Evolutionary conservation across 176 grass and related monocot species (phyloP), one percentile per base, ranked within the genome.

Genomic region (Aegilops longissima): DNA sequence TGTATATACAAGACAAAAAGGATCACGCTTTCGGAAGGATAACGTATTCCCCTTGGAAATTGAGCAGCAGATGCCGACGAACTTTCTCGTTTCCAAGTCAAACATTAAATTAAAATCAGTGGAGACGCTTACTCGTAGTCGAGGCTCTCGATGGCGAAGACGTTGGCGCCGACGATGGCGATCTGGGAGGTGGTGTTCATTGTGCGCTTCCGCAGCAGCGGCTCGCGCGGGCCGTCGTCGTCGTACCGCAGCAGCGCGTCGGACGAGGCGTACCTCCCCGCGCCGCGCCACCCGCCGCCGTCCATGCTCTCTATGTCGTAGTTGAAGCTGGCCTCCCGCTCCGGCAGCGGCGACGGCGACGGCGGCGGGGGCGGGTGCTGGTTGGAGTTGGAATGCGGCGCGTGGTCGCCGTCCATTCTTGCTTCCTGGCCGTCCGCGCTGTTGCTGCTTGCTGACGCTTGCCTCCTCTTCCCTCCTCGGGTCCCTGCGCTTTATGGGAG

Each of bases 171-270:
- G 72, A 98, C 82, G 45, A 98, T 95, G 65, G 96, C 96, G 42
- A 95, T 91, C 93, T 98, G 96, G 21, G 93, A 95, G 23, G 96
- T 95, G 25, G 93, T 92, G 83, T 95, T 95, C 79, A 87, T 62
- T 38, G 96, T 94, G 35, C 92, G 90, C 79, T 86, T 92, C 81
- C 96, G 84, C 69, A 95, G 86, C 67, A 98, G 87, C 29, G 90
- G 93, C 82, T 94, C 56, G 3, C 61, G 87, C 30, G 76, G 81
- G 8, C 92, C 82, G 23, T 85, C 86, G 23, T 87, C 87, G 27
- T 89, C 80, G 52, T 87, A 84, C 25, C 79, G 77, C 82, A 83
- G 58, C 72, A 89, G 80, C 30, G 66, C 79, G 11, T 89, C 87
- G 56, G 85, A 84, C 25, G 84, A 88, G 8, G n/a, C 70, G 80